These are phyloP conservation scores for Taphrina betulina DNA, from an alignment of 1,139 yeast genomes.

Conservation along the genomic window DNA sequence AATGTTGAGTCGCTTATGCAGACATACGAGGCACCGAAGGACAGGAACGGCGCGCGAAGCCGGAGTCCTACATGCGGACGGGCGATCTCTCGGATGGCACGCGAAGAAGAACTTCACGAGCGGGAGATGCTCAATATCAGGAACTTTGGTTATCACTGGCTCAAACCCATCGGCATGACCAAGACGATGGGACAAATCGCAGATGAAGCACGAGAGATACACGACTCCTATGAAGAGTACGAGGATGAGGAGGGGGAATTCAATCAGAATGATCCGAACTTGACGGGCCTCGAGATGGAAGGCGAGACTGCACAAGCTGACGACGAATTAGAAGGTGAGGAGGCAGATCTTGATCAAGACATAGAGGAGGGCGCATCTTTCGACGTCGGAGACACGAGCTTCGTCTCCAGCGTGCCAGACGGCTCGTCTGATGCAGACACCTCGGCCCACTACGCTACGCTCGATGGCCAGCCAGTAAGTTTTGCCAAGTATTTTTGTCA, in stretches of 20 bases:
- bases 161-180: conserved; percentile 7
- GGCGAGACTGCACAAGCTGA: neutral
- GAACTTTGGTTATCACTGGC: conserved; percentile 21
- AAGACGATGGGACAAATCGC: conserved; percentile 23
- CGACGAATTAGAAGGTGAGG: conserved; percentile 1
- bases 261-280: conserved; percentile 6
- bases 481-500: no score
- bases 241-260: conserved; percentile 16
- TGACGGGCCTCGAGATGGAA: neutral
- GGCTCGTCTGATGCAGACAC: neutral
- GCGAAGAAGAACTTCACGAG: neutral
- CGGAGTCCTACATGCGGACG: no score
- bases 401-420: neutral
- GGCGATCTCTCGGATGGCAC: neutral
- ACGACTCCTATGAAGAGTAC: conserved; percentile 7
- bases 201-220: conserved; percentile 13
- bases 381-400: neutral
- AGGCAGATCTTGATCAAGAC: conserved; percentile 11
- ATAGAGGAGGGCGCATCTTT: conserved; percentile 17
- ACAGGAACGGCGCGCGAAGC: no score
- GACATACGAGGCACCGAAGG: no score
- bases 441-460: no score
- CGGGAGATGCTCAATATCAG: conserved; percentile 12
- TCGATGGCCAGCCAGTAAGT: no score
- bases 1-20: no score